These are phyloP conservation scores for Leptographium radiaticola DNA, from an alignment of 2,329 filamentous ascomycete species.

Conservation along the genomic window DNA sequence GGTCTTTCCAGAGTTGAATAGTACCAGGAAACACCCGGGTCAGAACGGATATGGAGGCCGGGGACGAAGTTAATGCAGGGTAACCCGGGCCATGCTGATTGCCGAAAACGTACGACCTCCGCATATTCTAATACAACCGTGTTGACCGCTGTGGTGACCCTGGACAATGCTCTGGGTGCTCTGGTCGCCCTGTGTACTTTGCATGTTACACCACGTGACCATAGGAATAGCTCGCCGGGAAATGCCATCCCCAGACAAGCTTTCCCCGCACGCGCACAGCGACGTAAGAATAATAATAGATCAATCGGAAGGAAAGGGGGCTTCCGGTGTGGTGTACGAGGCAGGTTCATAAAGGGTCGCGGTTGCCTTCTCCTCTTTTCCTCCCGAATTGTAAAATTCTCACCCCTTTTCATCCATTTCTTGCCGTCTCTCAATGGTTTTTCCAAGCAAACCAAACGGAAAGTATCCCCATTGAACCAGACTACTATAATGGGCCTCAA, in stretches of 20 bases:
- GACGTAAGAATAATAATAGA: neutral
- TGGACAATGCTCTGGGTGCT: no score
- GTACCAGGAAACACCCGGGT: neutral
- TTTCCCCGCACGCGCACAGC: neutral
- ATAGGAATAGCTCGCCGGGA: neutral
- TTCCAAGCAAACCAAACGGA: neutral
- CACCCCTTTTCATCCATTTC: neutral
- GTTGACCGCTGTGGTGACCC: no score
- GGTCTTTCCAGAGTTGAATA: conserved; percentile 20
- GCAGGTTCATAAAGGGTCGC: neutral
- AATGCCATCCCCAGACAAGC: neutral
- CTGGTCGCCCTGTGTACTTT: neutral
- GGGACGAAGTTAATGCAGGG: neutral
- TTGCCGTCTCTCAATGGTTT: neutral
- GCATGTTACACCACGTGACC: neutral
- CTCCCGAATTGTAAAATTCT: neutral
- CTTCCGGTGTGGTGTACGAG: neutral
- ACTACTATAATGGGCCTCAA: neutral
- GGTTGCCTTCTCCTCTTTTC: neutral
- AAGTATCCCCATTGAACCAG: neutral
- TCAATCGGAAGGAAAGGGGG: neutral
- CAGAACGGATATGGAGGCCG: neutral
- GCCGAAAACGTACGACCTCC: neutral
- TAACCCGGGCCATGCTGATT: neutral
- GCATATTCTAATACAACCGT: neutral